These are phyloP conservation scores for Saccharomyces uvarum DNA, from an alignment of 1,139 yeast species.

Conservation along the genomic window DNA sequence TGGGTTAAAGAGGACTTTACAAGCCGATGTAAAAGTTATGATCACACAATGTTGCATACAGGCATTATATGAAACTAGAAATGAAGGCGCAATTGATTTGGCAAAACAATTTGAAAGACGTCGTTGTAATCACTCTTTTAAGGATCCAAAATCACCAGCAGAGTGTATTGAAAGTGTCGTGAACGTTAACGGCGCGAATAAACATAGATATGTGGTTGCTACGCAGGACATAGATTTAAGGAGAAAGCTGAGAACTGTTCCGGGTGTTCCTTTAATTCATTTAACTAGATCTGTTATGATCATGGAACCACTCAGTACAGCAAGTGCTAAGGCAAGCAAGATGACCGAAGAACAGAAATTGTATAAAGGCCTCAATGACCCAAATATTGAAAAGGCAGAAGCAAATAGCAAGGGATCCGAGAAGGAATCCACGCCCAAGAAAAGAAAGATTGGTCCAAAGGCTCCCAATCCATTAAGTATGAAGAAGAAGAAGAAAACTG, in stretches of 20 bases:
- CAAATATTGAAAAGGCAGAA: slow-evolving; percentile 25
- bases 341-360: slow-evolving; percentile 59
- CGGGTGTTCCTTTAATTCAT: slow-evolving; percentile 85
- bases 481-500: slow-evolving; percentile 42
- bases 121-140: slow-evolving; percentile 53
- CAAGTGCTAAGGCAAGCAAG: slow-evolving; percentile 51
- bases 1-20: slow-evolving; percentile 76
- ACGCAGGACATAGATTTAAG: slow-evolving; percentile 70
- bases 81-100: slow-evolving; percentile 65
- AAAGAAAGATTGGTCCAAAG: slow-evolving; percentile 62
- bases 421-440: slow-evolving; percentile 19
- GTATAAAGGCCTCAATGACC: slow-evolving; percentile 62
- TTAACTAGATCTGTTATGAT: slow-evolving; percentile 90
- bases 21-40: slow-evolving; percentile 84
- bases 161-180: slow-evolving; percentile 75
- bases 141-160: slow-evolving; percentile 56
- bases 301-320: slow-evolving; percentile 84
- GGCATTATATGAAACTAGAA: slow-evolving; percentile 61
- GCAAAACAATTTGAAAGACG: slow-evolving; percentile 83
- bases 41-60: slow-evolving; percentile 95
- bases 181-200: slow-evolving; percentile 65
- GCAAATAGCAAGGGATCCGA: neutral
- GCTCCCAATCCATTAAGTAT: slow-evolving; percentile 80
- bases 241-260: slow-evolving; percentile 57
- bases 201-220: slow-evolving; percentile 84